Conservation (phyloP, 2,329 filamentous ascomycete species). For the Epichloe sp. region DNA sequence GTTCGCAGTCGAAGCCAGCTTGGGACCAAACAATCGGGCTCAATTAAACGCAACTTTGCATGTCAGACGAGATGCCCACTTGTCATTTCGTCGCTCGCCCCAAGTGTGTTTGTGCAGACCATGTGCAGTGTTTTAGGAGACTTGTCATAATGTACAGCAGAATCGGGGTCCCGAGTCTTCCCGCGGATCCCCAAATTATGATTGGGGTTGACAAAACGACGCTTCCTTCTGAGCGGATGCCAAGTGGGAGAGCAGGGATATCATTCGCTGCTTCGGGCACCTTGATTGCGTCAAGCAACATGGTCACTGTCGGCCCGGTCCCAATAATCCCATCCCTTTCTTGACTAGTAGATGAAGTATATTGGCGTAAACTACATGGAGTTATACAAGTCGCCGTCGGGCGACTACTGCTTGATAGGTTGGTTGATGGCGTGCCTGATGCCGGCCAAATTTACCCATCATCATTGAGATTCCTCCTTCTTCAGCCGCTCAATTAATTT, state of each 20-base stretch:
- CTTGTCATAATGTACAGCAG: no score
- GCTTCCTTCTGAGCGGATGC: neutral
- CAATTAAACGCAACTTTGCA: no score
- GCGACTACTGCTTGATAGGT: neutral
- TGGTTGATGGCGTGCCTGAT: neutral
- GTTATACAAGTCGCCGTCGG: constrained; percentile 2
- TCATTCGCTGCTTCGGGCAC: neutral
- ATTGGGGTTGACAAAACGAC: no score
- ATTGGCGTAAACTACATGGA: neutral
- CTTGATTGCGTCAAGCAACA: neutral
- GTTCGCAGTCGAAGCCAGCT: no score
- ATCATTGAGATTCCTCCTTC: constrained; percentile 25
- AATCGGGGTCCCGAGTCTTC: no score
- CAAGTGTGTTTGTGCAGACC: no score
- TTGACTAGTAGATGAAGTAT: neutral
- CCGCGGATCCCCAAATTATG: no score
- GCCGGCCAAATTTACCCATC: neutral
- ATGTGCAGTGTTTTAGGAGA: no score
- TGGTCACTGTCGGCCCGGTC: neutral
- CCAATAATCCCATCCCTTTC: neutral
- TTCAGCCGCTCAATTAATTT: constrained; percentile 41
- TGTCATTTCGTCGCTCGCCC: no score
- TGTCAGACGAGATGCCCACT: no score
- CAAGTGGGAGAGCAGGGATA: neutral
- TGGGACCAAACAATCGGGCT: no score